phyloP scores from a whole-genome alignment of 208 protist species.

The Acanthamoeba royreba region DNA sequence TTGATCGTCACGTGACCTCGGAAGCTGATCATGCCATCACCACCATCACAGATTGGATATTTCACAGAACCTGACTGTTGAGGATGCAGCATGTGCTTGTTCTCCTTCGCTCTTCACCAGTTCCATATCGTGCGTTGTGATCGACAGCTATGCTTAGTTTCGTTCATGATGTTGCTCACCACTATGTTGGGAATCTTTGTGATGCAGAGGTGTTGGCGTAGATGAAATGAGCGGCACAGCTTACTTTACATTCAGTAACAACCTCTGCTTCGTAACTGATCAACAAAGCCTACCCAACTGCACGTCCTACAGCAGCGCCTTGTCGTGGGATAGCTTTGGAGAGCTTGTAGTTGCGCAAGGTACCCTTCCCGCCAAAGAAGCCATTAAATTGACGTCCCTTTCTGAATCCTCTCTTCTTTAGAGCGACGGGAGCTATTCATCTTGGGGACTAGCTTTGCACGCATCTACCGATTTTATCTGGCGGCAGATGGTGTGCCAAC shows the following conservation, averaged over 20 bases:
- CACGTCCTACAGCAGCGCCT: not conserved
- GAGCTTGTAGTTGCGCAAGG: not conserved
- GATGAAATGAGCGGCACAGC: not conserved
- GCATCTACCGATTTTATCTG: not conserved
- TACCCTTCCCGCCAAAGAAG: not conserved
- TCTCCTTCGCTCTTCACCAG: not conserved
- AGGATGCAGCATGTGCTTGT: not conserved
- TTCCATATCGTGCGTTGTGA: no score
- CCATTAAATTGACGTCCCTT: not conserved
- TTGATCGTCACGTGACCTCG: not conserved
- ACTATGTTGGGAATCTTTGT: not conserved
- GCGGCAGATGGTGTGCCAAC: not conserved
- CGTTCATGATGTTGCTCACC: not conserved
- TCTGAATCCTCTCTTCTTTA: not conserved
- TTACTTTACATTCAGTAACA: not conserved
- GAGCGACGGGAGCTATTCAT: not conserved
- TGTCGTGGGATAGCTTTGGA: not conserved
- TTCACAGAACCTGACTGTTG: not conserved
- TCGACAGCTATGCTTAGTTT: no score
- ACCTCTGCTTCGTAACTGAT: not conserved
- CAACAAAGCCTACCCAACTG: not conserved
- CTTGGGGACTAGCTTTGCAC: not conserved
- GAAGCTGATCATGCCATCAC: not conserved
- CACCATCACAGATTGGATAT: not conserved
- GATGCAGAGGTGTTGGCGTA: not conserved